Base-by-base conservation (phyloP, 2,329 filamentous ascomycete genomes). In the Rutstroemia sp. region DNA sequence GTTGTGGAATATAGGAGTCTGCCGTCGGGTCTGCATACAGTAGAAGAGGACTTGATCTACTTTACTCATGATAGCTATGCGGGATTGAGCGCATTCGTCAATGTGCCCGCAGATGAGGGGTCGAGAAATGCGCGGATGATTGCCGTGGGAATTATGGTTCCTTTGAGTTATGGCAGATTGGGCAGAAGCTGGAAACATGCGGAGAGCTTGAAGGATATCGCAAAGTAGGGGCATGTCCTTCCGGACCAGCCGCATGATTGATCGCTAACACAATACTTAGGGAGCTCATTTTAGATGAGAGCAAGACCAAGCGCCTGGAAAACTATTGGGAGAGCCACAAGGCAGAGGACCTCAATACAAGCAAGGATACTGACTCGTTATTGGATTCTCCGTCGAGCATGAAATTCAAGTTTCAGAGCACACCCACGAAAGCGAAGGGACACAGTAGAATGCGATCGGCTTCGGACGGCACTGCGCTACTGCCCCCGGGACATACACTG, bases 1-100 rank as follows among this genome's bases (percentile, higher is more conserved):
- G 84, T 88, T 23, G 90, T 96, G 67, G 94, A 99, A 73, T 99
- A 91, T 80, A 97, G 96, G 74, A 95, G 90, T 60, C 79, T 99
- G 48, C 94, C 94, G 2, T 97, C 92, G 0, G 94, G 94, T 23
- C 73, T 96, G 50, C 94, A 99, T 73, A 88, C 90, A 57, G 90
- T 97, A 19, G 78, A 86, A 34, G 84, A 92, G 63, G 94, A 99
- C 71, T 77, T 97, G 52, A 89, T 91, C 67, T 99, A 97, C 76
- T 99, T 97, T 71, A 85, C 95, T 45, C 91, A 97, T 68, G 86
- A 83, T 59, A 76, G 82, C 49, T 86, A 91, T 74, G 92, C 91
- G 5, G 94, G 94, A 27, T 79, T 97, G 64, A 96, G 91, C 74
- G 91, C 92, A 27, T 99, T 96, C 70, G 78, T 94, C 70, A 95